phyloP scores from a whole-genome alignment of 2,329 filamentous ascomycete species.

The Myriosclerotinia curreyana region DNA sequence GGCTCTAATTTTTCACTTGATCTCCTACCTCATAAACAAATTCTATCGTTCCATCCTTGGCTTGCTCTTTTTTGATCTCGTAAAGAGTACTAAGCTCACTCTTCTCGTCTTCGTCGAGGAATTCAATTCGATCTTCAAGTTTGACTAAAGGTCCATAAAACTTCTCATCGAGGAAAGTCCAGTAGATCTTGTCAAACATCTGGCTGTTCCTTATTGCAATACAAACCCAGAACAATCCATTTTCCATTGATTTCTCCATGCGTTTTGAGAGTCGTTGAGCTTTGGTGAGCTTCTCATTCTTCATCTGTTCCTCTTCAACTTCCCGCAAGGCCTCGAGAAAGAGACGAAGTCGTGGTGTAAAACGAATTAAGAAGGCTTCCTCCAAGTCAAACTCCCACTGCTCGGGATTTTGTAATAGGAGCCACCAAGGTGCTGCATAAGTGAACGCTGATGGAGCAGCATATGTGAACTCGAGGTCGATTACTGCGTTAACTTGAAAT shows the following conservation, averaged over 20 bases:
- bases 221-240: slow-evolving; percentile 35
- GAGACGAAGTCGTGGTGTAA: slow-evolving; percentile 39
- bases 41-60: not conserved
- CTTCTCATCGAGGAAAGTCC: not conserved
- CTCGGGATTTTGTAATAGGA: slow-evolving; percentile 40
- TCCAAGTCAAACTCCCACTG: slow-evolving; percentile 38
- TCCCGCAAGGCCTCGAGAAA: slow-evolving; percentile 40
- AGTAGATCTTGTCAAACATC: not conserved
- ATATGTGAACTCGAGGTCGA: slow-evolving; percentile 46
- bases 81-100: not conserved
- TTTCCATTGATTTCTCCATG: slow-evolving; percentile 43
- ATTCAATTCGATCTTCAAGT: too few relatives aligned
- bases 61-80: not conserved
- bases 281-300: not conserved
- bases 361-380: slow-evolving; percentile 38
- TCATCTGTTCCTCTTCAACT: slow-evolving; percentile 35
- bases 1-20: not conserved
- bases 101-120: too few relatives aligned
- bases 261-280: slow-evolving; percentile 31
- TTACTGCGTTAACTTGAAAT: slow-evolving; percentile 37
- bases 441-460: slow-evolving; percentile 40
- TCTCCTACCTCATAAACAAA: too few relatives aligned
- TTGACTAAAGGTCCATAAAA: not conserved
- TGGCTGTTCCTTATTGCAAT: not conserved
- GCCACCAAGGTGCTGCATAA: slow-evolving; percentile 43